Base-by-base conservation (phyloP, 305 asterid species). In the Solanum hybrid region DNA sequence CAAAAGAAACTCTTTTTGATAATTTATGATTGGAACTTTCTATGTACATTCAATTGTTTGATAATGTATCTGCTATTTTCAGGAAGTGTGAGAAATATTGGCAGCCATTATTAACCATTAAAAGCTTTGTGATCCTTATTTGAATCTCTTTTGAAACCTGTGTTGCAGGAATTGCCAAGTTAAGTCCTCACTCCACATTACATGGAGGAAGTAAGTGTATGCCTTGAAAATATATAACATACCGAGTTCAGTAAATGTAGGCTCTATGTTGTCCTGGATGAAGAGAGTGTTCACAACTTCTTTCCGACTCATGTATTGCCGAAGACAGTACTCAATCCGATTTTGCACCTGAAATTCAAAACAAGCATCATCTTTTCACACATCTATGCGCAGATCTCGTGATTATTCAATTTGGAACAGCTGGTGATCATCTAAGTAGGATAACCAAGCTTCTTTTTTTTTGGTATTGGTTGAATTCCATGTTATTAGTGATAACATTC, bases 221-320 rank as follows among this genome's bases (percentile, higher is more conserved):
- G 75, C 42, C n/a, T 39, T 39, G 69, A 37, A 88, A 89, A 73
- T 78, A 89, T 69, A 46, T 29, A 81, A 26, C 80, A 31, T 93
- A 94, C 94, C 93, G n/a, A 94, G 89, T 88, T 94, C 91, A 80
- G 95, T 91, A 90, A 94, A 42, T 46, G 78, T 90, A 76, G 93
- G 94, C 82, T 91, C 92, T 81, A 92, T 91, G 81, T 90, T 92
- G 64, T 89, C 91, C 37, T 88, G 91, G 85, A 81, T 61, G 73
- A 76, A 89, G 85, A 94, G 93, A 29, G 91, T 78, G 86, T 89
- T 86, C 74, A 92, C 81, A 75, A 90, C 92, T 89, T 93, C 95
- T 87, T 90, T 90, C 89, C 89, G 93, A 87, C 76, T 93, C 94
- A 94, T 94, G 90, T 94, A 94, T 51, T 34, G 76, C 86, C 82